phyloP scores from a whole-genome alignment of 108 stramenopile species.

The Cyclostephanos invisitatus region DNA sequence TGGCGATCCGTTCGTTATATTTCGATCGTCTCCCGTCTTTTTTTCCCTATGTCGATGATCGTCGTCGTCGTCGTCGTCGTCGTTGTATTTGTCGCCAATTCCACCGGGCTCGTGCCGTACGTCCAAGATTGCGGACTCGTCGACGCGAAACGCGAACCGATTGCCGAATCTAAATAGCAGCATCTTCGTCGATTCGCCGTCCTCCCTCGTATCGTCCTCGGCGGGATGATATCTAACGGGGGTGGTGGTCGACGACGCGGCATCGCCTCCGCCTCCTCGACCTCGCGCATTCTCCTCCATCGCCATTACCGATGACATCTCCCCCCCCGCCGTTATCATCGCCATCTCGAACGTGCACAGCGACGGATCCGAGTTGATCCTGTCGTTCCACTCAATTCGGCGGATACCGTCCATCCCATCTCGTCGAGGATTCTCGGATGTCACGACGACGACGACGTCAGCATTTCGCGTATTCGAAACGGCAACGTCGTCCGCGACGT shows the following conservation, averaged over 20 bases:
- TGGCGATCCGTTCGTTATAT: slow-evolving; percentile 9
- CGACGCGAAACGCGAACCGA: slow-evolving; percentile 30
- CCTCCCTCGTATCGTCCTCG: slow-evolving; percentile 1
- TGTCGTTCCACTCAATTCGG: neutral
- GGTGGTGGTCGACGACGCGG: neutral
- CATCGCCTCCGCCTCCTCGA: slow-evolving; percentile 1
- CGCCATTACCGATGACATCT: neutral
- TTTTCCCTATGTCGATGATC: neutral
- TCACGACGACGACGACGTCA: too few relatives aligned
- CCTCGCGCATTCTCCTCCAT: too few relatives aligned
- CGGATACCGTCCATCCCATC: neutral
- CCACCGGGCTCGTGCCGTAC: slow-evolving; percentile 13
- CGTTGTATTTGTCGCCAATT: slow-evolving; percentile 3
- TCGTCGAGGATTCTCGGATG: neutral
- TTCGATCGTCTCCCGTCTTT: neutral
- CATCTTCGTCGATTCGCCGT: slow-evolving; percentile 20
- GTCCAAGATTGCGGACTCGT: slow-evolving; percentile 20
- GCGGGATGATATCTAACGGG: neutral
- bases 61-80: neutral
- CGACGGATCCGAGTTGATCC: slow-evolving; percentile 37
- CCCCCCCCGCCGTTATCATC: slow-evolving; percentile 30
- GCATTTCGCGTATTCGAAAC: neutral
- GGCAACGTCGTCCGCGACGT: too few relatives aligned
- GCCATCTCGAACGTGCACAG: slow-evolving; percentile 40
- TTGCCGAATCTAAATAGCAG: slow-evolving; percentile 35